Base-by-base conservation (phyloP, 495 filamentous ascomycete genomes). In the Usnea hakonensis region DNA sequence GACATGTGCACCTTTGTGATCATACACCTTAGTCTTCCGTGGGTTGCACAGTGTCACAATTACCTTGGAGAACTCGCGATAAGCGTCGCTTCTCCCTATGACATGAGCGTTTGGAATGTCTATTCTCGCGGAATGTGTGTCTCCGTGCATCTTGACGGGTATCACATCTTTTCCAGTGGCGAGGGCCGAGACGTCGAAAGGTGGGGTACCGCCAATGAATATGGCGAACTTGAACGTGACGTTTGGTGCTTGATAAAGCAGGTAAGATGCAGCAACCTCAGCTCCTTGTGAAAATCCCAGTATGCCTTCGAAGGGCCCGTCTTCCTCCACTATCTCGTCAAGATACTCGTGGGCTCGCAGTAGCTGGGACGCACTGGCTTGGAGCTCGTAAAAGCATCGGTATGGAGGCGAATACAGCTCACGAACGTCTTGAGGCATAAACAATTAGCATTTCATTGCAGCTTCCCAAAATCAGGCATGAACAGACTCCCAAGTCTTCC, bases 281-380 rank as follows among this genome's bases (percentile, higher is more conserved):
- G 71, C 77, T 48, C 77, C 77, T 62, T 79, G 76, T 11, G 75
- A 77, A 65, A 79, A 79, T 10, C 75, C 77, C 60, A 79, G 71
- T 11, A 79, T 75, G 0, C 68, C 77, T 35, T 79, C 77, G 57
- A 79, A 79, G 7, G 77, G 77, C 4, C 77, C 77, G 23, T 76
- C 62, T 4, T 57, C 64, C 13, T 70, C 61, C 23, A 79, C 73
- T 10, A 71, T 65, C n/a, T 68, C 62, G 16, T 69, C 30, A 23
- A 69, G 67, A 53, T 77, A 69, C 11, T 73, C 70, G 55, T 76
- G 71, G 14, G 76, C 75, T 36, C 44, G 40, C 13, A 36, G 40
- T 11, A 60, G 9, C 21, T 48, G 40, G 16, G 30, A 26, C 2
- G 19, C n/a, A 11, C 35, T 48, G 2, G 58, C 9, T 3, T 41